Evolutionary conservation across 306 rosid species (phyloP), one percentile per base, ranked within the genome.

Genomic region (Fragaria nilgerrensis): DNA sequence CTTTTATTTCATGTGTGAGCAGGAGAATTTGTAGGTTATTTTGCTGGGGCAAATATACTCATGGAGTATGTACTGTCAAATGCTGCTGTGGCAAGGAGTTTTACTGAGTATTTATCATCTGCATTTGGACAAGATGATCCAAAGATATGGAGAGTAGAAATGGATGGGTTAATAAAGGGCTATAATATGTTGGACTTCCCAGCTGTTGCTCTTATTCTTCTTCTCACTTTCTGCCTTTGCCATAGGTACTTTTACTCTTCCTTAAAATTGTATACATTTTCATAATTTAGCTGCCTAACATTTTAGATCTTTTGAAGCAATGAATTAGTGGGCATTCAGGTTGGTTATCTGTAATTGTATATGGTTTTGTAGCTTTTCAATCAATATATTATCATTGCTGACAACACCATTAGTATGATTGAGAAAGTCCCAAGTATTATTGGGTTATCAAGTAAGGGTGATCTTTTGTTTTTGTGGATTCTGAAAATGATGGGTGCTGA

Each of bases 41-140:
- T 94, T 89, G 97, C 93, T 64, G 98, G 98, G 79, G 96, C 98
- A 74, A 94, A 90, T 78, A 89, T 94, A 77, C 78, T 94, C 11
- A 80, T 94, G 98, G 98, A 89, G 84, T 94, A 94, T 86, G 98
- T 94, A 25, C 76, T 94, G 77, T 94, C 98, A 73, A 94, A 94
- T 78, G 98, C 98, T 23, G 97, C 91, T 1, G 95, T 89, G 4
- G 97, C 97, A n/a, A 88, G 98, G 70, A 90, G 82, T 78, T 94
- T 94, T 50, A 94, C 98, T 1, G 95, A 90, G 68, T 92, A 94
- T 80, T 52, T 90, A 43, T 79, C 87, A 63, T 63, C 82, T 77
- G 82, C 96, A 44, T 89, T 89, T 78, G 97, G 97, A 78, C 80
- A 75, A 83, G 82, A 77, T 62, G 79, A 87, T 76, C 76, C 94